These are phyloP conservation scores for Aspergillus sp. DNA, from an alignment of 2,329 filamentous ascomycete species.

Conservation along the genomic window DNA sequence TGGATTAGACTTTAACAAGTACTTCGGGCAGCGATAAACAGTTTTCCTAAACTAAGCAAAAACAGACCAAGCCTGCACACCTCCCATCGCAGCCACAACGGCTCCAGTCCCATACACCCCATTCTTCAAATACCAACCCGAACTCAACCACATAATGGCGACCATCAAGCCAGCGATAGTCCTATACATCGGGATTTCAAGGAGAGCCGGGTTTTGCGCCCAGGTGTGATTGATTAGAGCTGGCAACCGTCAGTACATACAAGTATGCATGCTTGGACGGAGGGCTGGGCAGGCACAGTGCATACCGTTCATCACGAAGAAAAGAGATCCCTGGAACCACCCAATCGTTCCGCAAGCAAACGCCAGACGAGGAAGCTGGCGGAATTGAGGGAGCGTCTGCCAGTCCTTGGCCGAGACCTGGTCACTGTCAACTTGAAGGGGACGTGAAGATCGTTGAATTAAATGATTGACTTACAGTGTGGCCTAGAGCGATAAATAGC, in stretches of 20 bases:
- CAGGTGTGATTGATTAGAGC: constrained; percentile 13
- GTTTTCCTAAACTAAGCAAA: constrained; percentile 2
- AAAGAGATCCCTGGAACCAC: constrained; percentile 20
- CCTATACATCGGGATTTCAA: constrained; percentile 9
- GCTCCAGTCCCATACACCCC: constrained; percentile 13
- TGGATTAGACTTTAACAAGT: too few relatives aligned
- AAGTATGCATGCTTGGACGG: neutral
- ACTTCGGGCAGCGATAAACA: neutral
- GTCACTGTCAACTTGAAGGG: neutral
- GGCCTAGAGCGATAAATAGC: constrained; percentile 12
- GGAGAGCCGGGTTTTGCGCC: constrained; percentile 8
- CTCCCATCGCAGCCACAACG: constrained; percentile 11
- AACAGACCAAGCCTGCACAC: constrained; percentile 13
- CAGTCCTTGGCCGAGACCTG: constrained; percentile 11
- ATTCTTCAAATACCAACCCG: constrained; percentile 17
- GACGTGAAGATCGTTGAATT: neutral
- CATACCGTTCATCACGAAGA: constrained; percentile 16
- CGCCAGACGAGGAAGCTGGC: constrained; percentile 13
- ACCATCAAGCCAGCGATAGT: constrained; percentile 13
- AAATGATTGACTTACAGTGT: constrained; percentile 7
- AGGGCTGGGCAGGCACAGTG: neutral
- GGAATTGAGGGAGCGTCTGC: constrained; percentile 13
- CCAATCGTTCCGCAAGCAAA: constrained; percentile 16
- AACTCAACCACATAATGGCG: constrained; percentile 16
- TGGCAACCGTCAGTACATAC: neutral